Base-by-base conservation (phyloP, 2,329 filamentous ascomycete genomes). In the Lecanosticta acicola region DNA sequence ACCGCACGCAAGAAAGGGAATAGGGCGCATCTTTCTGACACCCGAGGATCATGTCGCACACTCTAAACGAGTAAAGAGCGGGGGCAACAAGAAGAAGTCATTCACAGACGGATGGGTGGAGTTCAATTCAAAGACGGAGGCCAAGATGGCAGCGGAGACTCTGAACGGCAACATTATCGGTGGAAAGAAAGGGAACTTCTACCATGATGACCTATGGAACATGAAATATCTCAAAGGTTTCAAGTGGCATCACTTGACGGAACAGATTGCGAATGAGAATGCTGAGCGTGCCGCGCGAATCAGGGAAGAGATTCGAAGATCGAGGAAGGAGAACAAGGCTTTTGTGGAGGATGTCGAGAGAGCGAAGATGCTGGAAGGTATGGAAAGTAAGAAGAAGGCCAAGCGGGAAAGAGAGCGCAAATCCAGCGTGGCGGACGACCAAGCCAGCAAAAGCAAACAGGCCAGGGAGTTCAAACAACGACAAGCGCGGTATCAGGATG, bases 31-130 rank as follows among this genome's bases (percentile, higher is more conserved):
- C 46, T 91, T 90, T 69, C 76, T 91, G 14, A 81, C 85, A 0
- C 86, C 86, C 10, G 86, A 93, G 67, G 82, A 88, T 60, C 77
- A 81, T 0, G 66, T 77, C 3, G 74, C 77, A 4, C 84, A 87
- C 57, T 71, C 78, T 5, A 76, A 80, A 19, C 82, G 87, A 21
- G 75, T 89, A 10, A 77, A 78, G 44, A 77, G 75, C 41, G 87
- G 88, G 41, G 87, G 87, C 48, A 93, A 91, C 70, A 89, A 89
- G 71, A 88, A 89, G 67, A 79, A 81, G 49, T 79, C 79, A n/a
- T 93, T 81, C 68, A 83, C 80, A 3, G 88, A 94, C 66, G 88
- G 87, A 37, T 94, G 87, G 87, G 80, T 93, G 20, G 88, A 94
- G 65, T 94, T 91, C 59, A 66, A 80, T 29, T 75, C 77, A 51